A percentile compares a stretch with the other conserved stretches of the same genome.
Conservation (phyloP, 441 rosid genomes). For the Aquilaria agallochum region DNA sequence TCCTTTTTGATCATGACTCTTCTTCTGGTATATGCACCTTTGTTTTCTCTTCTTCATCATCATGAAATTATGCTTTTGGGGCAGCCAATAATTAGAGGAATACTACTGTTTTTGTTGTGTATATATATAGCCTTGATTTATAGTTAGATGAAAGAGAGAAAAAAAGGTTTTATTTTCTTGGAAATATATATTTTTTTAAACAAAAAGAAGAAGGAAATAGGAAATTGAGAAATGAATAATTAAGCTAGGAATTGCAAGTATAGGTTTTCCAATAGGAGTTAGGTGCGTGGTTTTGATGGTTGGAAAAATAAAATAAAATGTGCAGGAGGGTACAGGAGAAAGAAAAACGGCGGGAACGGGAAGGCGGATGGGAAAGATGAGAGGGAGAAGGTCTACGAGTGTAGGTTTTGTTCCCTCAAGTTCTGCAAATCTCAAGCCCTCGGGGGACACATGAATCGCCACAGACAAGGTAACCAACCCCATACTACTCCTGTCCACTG, state of each 20-base stretch:
- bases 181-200: neutral
- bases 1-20: conserved; percentile 50
- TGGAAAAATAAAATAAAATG: neutral
- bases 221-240: neutral
- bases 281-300: too few species aligned
- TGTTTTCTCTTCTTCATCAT: neutral
- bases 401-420: conserved; percentile 99
- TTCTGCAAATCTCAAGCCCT: conserved; percentile 99
- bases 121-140: neutral
- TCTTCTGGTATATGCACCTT: conserved; percentile 38
- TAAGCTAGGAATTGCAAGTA: neutral
- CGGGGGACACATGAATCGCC: conserved; percentile 99
- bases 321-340: conserved; percentile 41
- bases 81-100: too few species aligned
- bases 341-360: conserved; percentile 65
- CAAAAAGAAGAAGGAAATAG: neutral
- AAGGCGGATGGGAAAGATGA: conserved; percentile 81
- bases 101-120: neutral
- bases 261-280: too few species aligned
- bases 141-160: neutral
- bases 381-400: conserved; percentile 81
- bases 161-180: neutral
- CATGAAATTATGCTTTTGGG: too few species aligned
- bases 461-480: conserved; percentile 79
- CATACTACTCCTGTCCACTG: neutral